These are phyloP conservation scores for Solanum sparsipilum DNA, from an alignment of 257 asterid genomes.

Conservation along the genomic window DNA sequence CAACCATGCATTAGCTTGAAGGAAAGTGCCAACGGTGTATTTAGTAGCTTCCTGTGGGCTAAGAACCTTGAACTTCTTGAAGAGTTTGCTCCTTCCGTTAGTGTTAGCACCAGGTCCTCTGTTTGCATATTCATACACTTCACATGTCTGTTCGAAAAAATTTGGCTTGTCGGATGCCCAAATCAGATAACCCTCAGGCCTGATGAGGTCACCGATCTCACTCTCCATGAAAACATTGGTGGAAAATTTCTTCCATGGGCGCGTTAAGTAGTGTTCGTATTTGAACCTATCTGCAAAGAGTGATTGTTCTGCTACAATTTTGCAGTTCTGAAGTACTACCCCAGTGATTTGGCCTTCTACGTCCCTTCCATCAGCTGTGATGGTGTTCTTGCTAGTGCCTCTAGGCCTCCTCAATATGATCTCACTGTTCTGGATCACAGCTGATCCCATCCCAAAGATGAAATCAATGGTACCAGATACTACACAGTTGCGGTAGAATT, in stretches of 20 bases:
- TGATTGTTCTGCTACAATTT: conserved; percentile 35
- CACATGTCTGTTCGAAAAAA: conserved; percentile 11
- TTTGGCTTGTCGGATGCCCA: conserved; percentile 3
- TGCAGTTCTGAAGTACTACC: conserved; percentile 54
- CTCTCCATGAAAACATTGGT: conserved; percentile 47
- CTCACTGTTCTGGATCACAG: conserved; percentile 49
- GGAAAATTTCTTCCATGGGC: conserved; percentile 47
- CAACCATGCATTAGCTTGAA: conserved; percentile 17
- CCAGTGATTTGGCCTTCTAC: conserved; percentile 19
- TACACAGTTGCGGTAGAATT: conserved; percentile 58
- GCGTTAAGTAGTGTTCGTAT: conserved; percentile 28
- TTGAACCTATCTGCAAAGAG: conserved; percentile 19
- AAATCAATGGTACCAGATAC: conserved; percentile 69
- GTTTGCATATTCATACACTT: conserved; percentile 38
- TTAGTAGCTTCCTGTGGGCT: conserved; percentile 4
- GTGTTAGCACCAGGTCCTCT: conserved; percentile 47
- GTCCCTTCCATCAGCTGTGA: conserved; percentile 64
- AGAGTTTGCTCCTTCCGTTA: conserved; percentile 3
- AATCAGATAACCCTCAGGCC: conserved; percentile 38
- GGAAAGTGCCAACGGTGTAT: conserved; percentile 9
- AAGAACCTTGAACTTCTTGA: conserved; percentile 13
- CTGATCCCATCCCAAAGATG: conserved; percentile 62
- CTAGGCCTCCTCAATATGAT: conserved; percentile 41
- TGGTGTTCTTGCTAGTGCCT: conserved; percentile 14
- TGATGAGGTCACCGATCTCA: conserved; percentile 47